Evolutionary conservation across 768 basidiomycete species (phyloP).

Genomic region (Fomitopsis pulvina): DNA sequence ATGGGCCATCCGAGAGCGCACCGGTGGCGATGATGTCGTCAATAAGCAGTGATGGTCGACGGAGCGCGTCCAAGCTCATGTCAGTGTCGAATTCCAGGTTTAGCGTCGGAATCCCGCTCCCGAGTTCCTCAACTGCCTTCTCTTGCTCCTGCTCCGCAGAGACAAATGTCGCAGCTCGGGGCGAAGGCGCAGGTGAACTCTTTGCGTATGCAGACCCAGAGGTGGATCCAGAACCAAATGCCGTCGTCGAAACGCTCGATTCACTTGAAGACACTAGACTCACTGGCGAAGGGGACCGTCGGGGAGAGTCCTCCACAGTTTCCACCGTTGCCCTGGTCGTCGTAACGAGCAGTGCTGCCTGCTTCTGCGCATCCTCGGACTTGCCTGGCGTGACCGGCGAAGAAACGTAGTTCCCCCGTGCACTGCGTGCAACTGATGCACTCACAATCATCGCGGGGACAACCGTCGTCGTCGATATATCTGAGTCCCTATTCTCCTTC

Average conservation of each 20-base stretch:
- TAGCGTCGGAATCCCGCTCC: constrained; percentile 11
- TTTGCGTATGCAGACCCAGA: constrained; percentile 12
- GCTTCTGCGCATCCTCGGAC: neutral
- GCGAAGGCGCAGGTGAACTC: constrained; percentile 19
- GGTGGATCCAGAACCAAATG: constrained; percentile 4
- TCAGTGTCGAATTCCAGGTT: constrained; percentile 3
- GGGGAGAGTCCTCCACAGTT: neutral
- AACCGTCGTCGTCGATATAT: constrained; percentile 23
- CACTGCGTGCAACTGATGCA: constrained; percentile 18
- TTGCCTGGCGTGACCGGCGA: constrained; percentile 7
- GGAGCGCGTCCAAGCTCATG: neutral
- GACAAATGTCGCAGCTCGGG: constrained; percentile 14
- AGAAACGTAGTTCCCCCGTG: constrained; percentile 16
- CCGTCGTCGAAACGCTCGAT: neutral
- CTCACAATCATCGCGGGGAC: constrained; percentile 26
- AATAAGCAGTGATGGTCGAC: constrained; percentile 19
- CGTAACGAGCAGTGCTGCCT: neutral
- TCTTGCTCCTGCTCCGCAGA: constrained; percentile 2
- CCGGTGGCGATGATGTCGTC: constrained; percentile 9
- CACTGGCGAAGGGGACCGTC: neutral
- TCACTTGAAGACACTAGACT: constrained; percentile 1
- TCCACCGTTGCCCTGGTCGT: neutral
- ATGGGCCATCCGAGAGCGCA: constrained; percentile 15
- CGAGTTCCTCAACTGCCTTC: constrained; percentile 13
- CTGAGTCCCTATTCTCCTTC: constrained; percentile 25